Evolutionary conservation across 176 grass and related monocot genomes (phyloP).

Genomic region (Pontederia crassipes): DNA sequence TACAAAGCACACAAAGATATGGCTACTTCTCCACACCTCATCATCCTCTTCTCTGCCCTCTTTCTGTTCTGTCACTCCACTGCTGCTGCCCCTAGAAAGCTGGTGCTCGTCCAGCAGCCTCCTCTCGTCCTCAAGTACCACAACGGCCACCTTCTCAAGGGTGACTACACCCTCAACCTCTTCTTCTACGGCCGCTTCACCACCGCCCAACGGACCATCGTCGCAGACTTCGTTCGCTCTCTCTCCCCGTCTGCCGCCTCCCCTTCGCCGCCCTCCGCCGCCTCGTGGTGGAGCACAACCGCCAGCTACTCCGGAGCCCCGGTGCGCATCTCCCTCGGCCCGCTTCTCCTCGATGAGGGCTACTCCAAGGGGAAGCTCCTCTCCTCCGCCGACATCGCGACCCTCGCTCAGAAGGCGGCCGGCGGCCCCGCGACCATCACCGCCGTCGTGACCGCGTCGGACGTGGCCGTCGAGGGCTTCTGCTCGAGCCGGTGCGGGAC

Average conservation of each 20-base stretch:
- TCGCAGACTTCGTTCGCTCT: background rate
- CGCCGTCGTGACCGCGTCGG: background rate
- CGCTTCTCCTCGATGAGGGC: background rate
- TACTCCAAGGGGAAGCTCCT: conserved; percentile 4
- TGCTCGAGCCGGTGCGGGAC: conserved; percentile 8
- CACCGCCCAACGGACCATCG: background rate
- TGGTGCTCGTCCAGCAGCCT: background rate
- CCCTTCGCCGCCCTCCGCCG: background rate
- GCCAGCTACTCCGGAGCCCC: background rate
- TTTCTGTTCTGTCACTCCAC: background rate
- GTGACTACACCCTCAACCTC: background rate
- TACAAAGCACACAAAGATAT: background rate
- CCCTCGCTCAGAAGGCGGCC: background rate
- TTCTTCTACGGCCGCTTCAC: conserved; percentile 1
- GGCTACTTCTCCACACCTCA: background rate
- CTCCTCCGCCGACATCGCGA: background rate
- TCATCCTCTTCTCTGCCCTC: background rate
- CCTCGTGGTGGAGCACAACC: background rate
- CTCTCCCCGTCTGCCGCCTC: background rate
- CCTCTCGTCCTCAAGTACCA: conserved; percentile 12
- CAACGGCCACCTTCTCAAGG: background rate
- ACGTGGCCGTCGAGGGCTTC: conserved; percentile 2
- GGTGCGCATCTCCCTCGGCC: background rate
- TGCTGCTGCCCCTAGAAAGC: background rate
- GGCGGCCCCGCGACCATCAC: background rate